phyloP scores from a whole-genome alignment of 768 basidiomycete genomes.

The Baorangia bicolor region DNA sequence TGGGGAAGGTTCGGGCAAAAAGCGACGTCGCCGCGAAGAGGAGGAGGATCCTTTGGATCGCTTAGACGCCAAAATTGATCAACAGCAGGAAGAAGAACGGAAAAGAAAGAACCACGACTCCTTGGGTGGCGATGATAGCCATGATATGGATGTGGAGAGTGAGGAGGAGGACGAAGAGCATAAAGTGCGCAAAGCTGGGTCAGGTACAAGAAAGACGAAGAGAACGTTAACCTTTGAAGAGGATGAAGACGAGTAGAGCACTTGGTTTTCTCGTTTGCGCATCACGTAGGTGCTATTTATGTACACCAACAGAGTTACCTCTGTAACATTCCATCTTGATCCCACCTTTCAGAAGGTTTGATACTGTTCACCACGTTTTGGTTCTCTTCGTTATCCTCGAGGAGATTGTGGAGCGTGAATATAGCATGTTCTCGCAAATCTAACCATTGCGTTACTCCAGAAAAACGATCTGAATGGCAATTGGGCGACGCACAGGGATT shows the following conservation, averaged over 20 bases:
- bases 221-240: slow-evolving; percentile 54
- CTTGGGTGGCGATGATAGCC: slow-evolving; percentile 37
- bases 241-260: slow-evolving; percentile 48
- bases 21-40: slow-evolving; percentile 40
- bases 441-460: slow-evolving; percentile 7
- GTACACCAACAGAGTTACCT: slow-evolving; percentile 29
- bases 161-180: slow-evolving; percentile 72
- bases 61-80: slow-evolving; percentile 64
- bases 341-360: slow-evolving; percentile 60
- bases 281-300: neutral
- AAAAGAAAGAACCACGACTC: slow-evolving; percentile 40
- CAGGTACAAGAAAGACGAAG: slow-evolving; percentile 51
- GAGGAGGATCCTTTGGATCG: slow-evolving; percentile 65
- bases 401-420: slow-evolving; percentile 75
- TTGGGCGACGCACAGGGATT: slow-evolving; percentile 77
- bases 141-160: slow-evolving; percentile 72
- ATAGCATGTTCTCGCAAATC: slow-evolving; percentile 93
- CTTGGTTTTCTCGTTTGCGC: slow-evolving; percentile 1
- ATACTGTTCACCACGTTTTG: slow-evolving; percentile 77
- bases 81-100: slow-evolving; percentile 52
- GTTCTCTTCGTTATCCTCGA: slow-evolving; percentile 75
- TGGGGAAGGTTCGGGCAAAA: slow-evolving; percentile 36
- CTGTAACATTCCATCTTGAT: slow-evolving; percentile 52
- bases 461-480: neutral
- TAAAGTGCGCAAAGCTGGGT: slow-evolving; percentile 56